Conservation (phyloP, 306 rosid species). For the Quercus wislizeni region DNA sequence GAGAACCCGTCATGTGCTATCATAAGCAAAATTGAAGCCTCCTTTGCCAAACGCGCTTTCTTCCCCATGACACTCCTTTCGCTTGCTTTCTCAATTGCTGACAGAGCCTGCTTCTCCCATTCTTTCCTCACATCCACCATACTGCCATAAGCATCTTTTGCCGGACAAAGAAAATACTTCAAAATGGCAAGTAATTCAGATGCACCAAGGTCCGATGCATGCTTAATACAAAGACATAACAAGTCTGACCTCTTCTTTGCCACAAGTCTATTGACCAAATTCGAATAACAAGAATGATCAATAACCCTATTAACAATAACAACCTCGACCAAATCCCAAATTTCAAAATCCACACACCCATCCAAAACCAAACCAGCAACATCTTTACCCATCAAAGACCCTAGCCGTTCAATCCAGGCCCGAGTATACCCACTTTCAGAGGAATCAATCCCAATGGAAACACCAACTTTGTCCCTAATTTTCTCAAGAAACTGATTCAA, state of each 20-base stretch:
- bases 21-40: constrained; percentile 78
- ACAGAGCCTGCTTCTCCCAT: constrained; percentile 73
- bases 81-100: constrained; percentile 50
- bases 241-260: constrained; percentile 59
- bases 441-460: constrained; percentile 35
- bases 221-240: constrained; percentile 63
- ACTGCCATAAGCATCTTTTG: constrained; percentile 37
- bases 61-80: constrained; percentile 34
- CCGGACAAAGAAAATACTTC: constrained; percentile 67
- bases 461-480: constrained; percentile 36
- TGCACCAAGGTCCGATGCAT: constrained; percentile 57
- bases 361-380: constrained; percentile 65
- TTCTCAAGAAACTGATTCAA: constrained; percentile 55
- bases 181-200: constrained; percentile 58
- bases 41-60: constrained; percentile 48
- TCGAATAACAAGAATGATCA: constrained; percentile 42
- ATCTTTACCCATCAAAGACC: constrained; percentile 42
- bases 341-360: constrained; percentile 54
- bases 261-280: constrained; percentile 46
- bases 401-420: constrained; percentile 47
- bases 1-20: constrained; percentile 73
- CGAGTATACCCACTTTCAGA: constrained; percentile 29
- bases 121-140: constrained; percentile 58
- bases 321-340: constrained; percentile 71
- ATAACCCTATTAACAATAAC: constrained; percentile 55